Conservation (phyloP, 2,329 filamentous ascomycete genomes). For the Colletotrichum aenigma region DNA sequence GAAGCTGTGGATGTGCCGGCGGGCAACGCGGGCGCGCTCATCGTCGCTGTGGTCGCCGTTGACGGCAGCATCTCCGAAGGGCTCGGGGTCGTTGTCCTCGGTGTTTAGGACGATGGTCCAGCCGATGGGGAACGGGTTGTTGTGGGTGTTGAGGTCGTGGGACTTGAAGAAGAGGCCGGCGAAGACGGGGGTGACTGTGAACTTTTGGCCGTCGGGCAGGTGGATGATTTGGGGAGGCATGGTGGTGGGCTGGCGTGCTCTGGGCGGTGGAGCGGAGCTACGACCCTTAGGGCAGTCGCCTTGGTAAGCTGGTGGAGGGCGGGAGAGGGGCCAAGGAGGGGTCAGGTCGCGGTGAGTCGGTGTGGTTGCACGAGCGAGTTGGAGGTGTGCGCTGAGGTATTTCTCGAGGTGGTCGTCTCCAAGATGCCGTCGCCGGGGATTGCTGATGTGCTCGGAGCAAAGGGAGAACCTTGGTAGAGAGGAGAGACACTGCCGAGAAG, state of each 20-base stretch:
- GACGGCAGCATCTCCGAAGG: constrained; percentile 9
- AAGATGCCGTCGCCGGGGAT: not conserved
- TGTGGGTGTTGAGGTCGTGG: constrained; percentile 72
- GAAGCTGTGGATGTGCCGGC: constrained; percentile 66
- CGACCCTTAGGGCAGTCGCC: not conserved
- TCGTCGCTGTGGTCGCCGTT: constrained; percentile 35
- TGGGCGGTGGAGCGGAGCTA: not conserved
- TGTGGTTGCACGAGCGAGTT: not conserved
- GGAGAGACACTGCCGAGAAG: not conserved
- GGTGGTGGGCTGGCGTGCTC: not conserved
- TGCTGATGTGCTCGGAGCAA: not conserved
- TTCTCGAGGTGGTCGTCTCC: not conserved
- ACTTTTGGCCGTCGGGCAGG: constrained; percentile 85
- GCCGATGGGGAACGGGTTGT: constrained; percentile 78
- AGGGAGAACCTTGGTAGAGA: not conserved
- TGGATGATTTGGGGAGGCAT: constrained; percentile 59
- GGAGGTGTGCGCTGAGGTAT: not conserved
- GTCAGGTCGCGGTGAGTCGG: not conserved
- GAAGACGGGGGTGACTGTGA: constrained; percentile 85
- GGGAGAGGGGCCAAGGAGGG: not conserved
- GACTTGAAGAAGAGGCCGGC: constrained; percentile 91
- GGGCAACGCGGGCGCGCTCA: constrained; percentile 20
- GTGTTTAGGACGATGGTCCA: constrained; percentile 91
- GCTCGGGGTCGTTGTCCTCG: constrained; percentile 44
- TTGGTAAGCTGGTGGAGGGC: not conserved